Conservation (phyloP, 1,139 yeast species). For the Scheffersomyces lignicola region DNA sequence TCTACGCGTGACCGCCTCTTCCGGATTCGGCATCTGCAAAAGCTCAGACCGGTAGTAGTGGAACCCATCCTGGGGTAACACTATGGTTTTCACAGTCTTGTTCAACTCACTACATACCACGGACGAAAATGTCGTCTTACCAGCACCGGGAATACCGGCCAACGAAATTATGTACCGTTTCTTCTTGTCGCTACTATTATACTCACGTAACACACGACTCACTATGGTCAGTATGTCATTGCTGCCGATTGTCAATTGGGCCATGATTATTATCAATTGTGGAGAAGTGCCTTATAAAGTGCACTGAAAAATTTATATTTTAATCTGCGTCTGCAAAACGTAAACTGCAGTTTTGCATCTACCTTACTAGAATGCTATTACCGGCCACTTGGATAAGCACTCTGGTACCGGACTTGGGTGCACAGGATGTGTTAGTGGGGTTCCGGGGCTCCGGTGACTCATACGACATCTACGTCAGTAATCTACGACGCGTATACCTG, state of each 20-base stretch:
- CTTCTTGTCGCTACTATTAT: no score
- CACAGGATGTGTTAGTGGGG: neutral
- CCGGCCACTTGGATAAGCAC: conserved; percentile 11
- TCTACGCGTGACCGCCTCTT: conserved; percentile 59
- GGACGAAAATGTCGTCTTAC: conserved; percentile 69
- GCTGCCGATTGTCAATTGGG: no score
- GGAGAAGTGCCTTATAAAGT: no score
- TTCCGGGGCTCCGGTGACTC: conserved; percentile 2
- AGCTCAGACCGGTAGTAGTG: conserved; percentile 66
- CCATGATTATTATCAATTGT: no score
- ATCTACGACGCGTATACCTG: conserved; percentile 29
- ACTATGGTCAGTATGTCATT: no score
- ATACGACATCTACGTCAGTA: conserved; percentile 27
- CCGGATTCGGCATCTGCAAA: conserved; percentile 50
- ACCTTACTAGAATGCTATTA: conserved; percentile 5
- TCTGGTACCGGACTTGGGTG: conserved; percentile 5
- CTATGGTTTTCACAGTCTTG: conserved; percentile 17
- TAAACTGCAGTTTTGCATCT: no score
- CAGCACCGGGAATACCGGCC: conserved; percentile 83
- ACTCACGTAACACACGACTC: no score
- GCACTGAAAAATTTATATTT: no score
- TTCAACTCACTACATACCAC: conserved; percentile 19
- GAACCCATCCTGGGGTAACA: conserved; percentile 73
- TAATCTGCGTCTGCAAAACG: no score
- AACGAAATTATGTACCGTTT: conserved; percentile 52